phyloP scores from a whole-genome alignment of 1,284 basidiomycete species.

The Cutaneotrichosporon mucoides region DNA sequence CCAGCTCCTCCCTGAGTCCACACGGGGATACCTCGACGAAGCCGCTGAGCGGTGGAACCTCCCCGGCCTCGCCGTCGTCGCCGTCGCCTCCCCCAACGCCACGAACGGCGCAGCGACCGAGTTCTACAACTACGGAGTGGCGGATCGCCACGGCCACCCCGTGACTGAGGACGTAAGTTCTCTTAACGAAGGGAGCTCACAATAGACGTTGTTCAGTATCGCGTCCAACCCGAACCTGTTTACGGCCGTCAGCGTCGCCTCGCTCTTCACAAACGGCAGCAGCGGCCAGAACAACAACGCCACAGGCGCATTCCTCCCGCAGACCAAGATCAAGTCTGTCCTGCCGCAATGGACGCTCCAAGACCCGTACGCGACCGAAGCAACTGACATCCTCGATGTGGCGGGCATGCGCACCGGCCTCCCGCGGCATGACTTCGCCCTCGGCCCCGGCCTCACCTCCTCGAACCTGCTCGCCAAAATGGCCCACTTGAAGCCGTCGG shows the following conservation, averaged over 20 bases:
- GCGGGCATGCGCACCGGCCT: slow-evolving; percentile 38
- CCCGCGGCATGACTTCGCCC: slow-evolving; percentile 27
- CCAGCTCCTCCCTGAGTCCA: neutral
- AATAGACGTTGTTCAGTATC: slow-evolving; percentile 50
- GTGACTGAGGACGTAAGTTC: neutral
- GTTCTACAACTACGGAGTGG: neutral
- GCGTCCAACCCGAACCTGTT: slow-evolving; percentile 55
- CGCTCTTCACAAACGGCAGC: slow-evolving; percentile 50
- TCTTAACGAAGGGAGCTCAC: neutral
- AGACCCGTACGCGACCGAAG: slow-evolving; percentile 47
- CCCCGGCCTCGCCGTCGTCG: neutral
- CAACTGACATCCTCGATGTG: slow-evolving; percentile 49
- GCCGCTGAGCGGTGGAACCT: neutral
- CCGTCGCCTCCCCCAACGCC: neutral
- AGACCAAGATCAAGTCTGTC: slow-evolving; percentile 50
- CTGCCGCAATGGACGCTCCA: slow-evolving; percentile 49
- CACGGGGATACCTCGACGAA: neutral
- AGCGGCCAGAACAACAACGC: slow-evolving; percentile 32
- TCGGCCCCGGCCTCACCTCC: neutral
- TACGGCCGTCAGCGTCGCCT: slow-evolving; percentile 47
- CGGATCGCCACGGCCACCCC: neutral
- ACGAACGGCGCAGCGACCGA: neutral
- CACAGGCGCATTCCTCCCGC: too few relatives aligned
- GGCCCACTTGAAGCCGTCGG: slow-evolving; percentile 26
- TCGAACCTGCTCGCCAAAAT: slow-evolving; percentile 19